phyloP scores from a whole-genome alignment of 78 protist genomes.

The Cavenderia fasciculata region DNA sequence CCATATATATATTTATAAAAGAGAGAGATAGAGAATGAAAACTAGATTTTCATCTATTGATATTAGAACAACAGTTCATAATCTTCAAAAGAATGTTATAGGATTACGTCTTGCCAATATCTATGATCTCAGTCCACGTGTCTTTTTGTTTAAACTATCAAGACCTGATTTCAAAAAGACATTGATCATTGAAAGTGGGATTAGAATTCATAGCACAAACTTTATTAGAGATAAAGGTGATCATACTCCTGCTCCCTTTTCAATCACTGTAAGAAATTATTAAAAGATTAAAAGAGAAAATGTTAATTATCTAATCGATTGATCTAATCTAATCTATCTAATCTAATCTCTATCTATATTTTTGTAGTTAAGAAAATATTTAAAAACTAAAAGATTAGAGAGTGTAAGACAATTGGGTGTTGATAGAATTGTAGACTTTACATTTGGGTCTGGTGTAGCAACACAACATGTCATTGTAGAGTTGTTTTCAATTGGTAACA shows the following conservation, averaged over 20 bases:
- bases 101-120: constrained; percentile 87
- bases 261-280: constrained; percentile 37
- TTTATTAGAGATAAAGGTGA: constrained; percentile 86
- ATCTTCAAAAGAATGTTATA: constrained; percentile 53
- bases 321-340: neutral
- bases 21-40: too few relatives aligned
- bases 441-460: constrained; percentile 86
- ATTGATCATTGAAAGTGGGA: constrained; percentile 92
- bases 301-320: neutral
- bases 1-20: too few relatives aligned
- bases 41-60: constrained; percentile 82
- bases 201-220: constrained; percentile 91
- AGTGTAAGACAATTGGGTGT: constrained; percentile 91
- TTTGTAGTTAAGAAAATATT: constrained; percentile 91
- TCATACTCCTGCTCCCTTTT: constrained; percentile 85
- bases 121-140: constrained; percentile 88
- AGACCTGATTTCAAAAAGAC: constrained; percentile 56
- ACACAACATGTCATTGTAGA: constrained; percentile 84
- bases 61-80: constrained; percentile 58
- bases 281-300: neutral
- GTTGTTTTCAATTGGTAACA: constrained; percentile 83
- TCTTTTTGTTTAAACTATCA: constrained; percentile 86
- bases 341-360: constrained; percentile 12
- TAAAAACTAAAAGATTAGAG: constrained; percentile 86
- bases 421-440: constrained; percentile 94